These are phyloP conservation scores for Clitopilus hobsonii DNA, from an alignment of 768 basidiomycete genomes.

Conservation along the genomic window DNA sequence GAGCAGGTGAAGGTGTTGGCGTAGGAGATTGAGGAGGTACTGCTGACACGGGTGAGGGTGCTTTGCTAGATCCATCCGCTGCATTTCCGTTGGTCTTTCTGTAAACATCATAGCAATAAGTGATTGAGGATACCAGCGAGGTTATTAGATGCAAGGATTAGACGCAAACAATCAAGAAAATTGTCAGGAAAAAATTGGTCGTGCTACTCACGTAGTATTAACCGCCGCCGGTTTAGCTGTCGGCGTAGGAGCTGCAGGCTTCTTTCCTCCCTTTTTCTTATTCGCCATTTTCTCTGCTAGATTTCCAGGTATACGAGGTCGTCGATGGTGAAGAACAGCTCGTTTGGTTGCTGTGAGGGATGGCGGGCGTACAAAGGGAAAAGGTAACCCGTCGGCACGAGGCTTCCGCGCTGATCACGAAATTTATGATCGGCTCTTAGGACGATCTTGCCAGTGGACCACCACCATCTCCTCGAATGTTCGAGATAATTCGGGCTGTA, in stretches of 20 bases:
- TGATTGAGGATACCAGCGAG: too few species aligned
- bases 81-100: background rate
- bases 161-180: background rate
- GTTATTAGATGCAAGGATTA: too few species aligned
- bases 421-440: background rate
- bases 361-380: background rate
- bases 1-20: conserved; percentile 19
- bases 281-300: background rate
- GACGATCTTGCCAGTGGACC: background rate
- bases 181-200: background rate
- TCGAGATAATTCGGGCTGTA: background rate
- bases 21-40: conserved; percentile 15
- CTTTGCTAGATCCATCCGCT: conserved; percentile 9
- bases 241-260: background rate
- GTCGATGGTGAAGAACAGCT: background rate
- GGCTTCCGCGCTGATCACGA: background rate
- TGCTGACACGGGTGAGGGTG: conserved; percentile 9
- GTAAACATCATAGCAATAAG: background rate
- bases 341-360: background rate
- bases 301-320: background rate
- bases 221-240: too few species aligned
- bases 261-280: background rate
- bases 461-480: background rate
- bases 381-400: background rate
- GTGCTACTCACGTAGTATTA: too few species aligned